Percentiles rank a stretch among this genome's conserved stretches.
phyloP scores from a whole-genome alignment of 257 asterid species.

The Solanum piurae region DNA sequence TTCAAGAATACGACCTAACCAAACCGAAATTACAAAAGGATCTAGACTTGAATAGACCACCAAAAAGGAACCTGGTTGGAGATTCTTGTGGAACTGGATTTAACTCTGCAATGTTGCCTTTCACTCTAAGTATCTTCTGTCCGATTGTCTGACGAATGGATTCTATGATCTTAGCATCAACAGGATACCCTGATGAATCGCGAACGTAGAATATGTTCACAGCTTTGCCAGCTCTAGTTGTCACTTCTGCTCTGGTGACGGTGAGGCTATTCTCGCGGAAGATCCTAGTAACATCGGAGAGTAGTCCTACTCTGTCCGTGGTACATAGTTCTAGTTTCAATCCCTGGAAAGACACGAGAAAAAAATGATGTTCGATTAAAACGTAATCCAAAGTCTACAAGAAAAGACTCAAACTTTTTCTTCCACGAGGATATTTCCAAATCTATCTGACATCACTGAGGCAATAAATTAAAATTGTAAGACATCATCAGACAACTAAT shows the following conservation, averaged over 20 bases:
- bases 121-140: slow-evolving; percentile 34
- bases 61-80: slow-evolving; percentile 45
- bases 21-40: slow-evolving; percentile 71
- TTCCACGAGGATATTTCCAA: neutral
- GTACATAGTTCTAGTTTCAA: slow-evolving; percentile 46
- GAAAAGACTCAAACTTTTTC: neutral
- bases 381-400: neutral
- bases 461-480: neutral
- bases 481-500: neutral
- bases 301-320: slow-evolving; percentile 50
- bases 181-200: slow-evolving; percentile 45
- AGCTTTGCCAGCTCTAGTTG: slow-evolving; percentile 48
- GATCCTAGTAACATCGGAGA: slow-evolving; percentile 53
- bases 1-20: slow-evolving; percentile 43
- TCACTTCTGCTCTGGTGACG: slow-evolving; percentile 52
- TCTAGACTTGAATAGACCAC: slow-evolving; percentile 61
- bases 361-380: neutral
- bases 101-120: slow-evolving; percentile 21
- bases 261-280: slow-evolving; percentile 59
- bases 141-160: slow-evolving; percentile 51
- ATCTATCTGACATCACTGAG: neutral
- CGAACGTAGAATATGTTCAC: slow-evolving; percentile 44
- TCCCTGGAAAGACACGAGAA: slow-evolving; percentile 25
- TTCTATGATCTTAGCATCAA: slow-evolving; percentile 39
- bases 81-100: slow-evolving; percentile 34